Conservation (phyloP, 164 flowering plant genomes). For the Saururus chinensis region DNA sequence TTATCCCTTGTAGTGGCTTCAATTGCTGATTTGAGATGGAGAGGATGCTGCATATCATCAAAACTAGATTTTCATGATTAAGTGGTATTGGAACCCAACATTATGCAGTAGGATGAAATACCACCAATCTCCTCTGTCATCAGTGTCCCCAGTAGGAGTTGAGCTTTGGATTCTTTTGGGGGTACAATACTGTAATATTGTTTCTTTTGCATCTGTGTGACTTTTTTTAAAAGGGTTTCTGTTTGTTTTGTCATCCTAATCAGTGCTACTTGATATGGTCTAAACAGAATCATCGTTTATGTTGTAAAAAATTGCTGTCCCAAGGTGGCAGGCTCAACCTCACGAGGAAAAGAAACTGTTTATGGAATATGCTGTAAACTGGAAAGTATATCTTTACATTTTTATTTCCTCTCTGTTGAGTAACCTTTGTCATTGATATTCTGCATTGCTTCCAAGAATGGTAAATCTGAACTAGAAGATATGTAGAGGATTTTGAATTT, state of each 20-base stretch:
- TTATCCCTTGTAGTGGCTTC: slow-evolving; percentile 17
- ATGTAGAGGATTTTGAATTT: slow-evolving; percentile 71
- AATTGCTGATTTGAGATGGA: slow-evolving; percentile 17
- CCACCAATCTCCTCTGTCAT: slow-evolving; percentile 8
- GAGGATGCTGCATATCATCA: slow-evolving; percentile 11
- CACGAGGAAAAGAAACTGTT: slow-evolving; percentile 11
- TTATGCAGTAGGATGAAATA: slow-evolving; percentile 7
- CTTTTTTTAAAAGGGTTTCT: slow-evolving; percentile 17
- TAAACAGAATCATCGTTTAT: slow-evolving; percentile 53
- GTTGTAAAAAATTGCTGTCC: slow-evolving; percentile 43
- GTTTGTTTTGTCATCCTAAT: slow-evolving; percentile 25
- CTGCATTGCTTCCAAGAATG: slow-evolving; percentile 32
- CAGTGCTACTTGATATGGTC: slow-evolving; percentile 5
- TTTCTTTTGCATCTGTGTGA: not conserved
- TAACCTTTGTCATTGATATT: slow-evolving; percentile 20
- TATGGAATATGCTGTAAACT: not conserved
- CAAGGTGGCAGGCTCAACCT: slow-evolving; percentile 37
- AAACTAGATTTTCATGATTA: slow-evolving; percentile 25
- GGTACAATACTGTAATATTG: slow-evolving; percentile 2
- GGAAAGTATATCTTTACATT: not conserved
- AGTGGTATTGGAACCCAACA: slow-evolving; percentile 13
- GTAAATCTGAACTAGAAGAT: slow-evolving; percentile 64
- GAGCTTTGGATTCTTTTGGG: slow-evolving; percentile 10
- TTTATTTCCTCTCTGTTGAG: slow-evolving; percentile 7
- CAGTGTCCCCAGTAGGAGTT: slow-evolving; percentile 2